A percentile compares a stretch with the other conserved stretches of the same genome.
Conservation (phyloP, 1,139 yeast genomes). For the Blastobotrys elegans region DNA sequence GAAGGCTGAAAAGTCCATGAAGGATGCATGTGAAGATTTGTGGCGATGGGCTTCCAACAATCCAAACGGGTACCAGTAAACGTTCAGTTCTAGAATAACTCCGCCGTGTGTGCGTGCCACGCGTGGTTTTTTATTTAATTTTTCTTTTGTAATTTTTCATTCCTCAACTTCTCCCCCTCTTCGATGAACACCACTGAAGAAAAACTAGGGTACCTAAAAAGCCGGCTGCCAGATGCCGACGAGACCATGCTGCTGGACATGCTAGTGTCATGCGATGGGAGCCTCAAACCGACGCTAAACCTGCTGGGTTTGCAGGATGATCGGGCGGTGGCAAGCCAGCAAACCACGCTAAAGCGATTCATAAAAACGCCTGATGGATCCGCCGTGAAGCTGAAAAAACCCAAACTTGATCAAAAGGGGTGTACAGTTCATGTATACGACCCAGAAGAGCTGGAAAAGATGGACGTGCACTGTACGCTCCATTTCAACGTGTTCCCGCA, state of each 20-base stretch:
- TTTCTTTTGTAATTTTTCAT: neutral
- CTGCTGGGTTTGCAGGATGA: conserved; percentile 22
- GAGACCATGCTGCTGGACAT: conserved; percentile 32
- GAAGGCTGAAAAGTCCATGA: conserved; percentile 54
- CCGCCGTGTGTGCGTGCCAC: neutral
- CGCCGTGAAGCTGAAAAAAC: conserved; percentile 2
- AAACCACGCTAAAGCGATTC: conserved; percentile 5
- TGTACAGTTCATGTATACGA: conserved; percentile 26
- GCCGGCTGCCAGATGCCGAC: conserved; percentile 27
- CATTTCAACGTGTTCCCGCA: conserved; percentile 49
- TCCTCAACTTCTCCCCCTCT: neutral
- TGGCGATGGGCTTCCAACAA: conserved; percentile 76
- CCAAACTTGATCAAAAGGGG: conserved; percentile 16
- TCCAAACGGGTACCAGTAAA: conserved; percentile 57
- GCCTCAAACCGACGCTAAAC: conserved; percentile 24
- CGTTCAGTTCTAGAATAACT: conserved; percentile 1
- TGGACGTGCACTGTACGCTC: conserved; percentile 47
- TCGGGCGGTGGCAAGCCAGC: conserved; percentile 6
- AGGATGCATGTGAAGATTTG: conserved; percentile 64
- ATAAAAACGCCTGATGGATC: neutral
- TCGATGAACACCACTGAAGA: conserved; percentile 35
- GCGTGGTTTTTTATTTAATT: neutral
- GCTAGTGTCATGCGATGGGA: conserved; percentile 34
- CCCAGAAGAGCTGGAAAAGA: conserved; percentile 36
- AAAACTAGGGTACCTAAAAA: conserved; percentile 28